phyloP scores from a whole-genome alignment of 306 rosid genomes.

The Prinsepia uniflora region DNA sequence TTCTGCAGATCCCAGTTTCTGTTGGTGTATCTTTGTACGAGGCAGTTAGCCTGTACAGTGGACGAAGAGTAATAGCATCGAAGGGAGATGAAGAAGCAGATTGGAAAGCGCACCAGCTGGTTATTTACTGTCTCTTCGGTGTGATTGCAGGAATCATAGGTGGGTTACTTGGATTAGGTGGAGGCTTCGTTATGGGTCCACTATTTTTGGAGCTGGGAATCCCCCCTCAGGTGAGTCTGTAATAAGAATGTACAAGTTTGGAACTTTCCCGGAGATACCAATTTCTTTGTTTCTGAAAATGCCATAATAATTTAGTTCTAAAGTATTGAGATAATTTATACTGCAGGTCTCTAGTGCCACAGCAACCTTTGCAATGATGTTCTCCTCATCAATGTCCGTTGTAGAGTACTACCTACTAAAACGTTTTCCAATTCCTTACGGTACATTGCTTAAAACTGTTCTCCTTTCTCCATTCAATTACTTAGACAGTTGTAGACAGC shows the following conservation, averaged over 20 bases:
- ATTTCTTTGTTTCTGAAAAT: not conserved
- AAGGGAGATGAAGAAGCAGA: constrained; percentile 44
- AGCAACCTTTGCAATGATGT: constrained; percentile 90
- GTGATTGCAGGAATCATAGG: constrained; percentile 79
- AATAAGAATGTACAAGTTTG: not conserved
- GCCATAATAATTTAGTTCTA: not conserved
- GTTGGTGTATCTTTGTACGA: constrained; percentile 69
- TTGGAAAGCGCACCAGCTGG: constrained; percentile 47
- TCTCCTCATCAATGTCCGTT: constrained; percentile 96
- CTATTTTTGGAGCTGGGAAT: constrained; percentile 85
- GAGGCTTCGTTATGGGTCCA: constrained; percentile 97
- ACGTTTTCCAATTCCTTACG: constrained; percentile 88
- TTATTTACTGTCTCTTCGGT: constrained; percentile 52
- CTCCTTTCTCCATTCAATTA: not conserved
- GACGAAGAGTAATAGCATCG: constrained; percentile 62
- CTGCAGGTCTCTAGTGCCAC: constrained; percentile 91
- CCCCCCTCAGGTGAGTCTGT: constrained; percentile 76
- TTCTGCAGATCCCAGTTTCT: constrained; percentile 69
- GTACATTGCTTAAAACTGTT: constrained; percentile 26
- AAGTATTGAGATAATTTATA: constrained; percentile 4
- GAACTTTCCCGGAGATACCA: not conserved
- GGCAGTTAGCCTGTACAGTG: constrained; percentile 64
- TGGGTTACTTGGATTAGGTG: constrained; percentile 92
- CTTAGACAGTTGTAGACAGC: not conserved
- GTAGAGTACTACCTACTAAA: constrained; percentile 82